Percentiles rank a stretch among this genome's conserved stretches.
Conservation (phyloP, 2,329 filamentous ascomycete species). For the Sarocladium strictum region DNA sequence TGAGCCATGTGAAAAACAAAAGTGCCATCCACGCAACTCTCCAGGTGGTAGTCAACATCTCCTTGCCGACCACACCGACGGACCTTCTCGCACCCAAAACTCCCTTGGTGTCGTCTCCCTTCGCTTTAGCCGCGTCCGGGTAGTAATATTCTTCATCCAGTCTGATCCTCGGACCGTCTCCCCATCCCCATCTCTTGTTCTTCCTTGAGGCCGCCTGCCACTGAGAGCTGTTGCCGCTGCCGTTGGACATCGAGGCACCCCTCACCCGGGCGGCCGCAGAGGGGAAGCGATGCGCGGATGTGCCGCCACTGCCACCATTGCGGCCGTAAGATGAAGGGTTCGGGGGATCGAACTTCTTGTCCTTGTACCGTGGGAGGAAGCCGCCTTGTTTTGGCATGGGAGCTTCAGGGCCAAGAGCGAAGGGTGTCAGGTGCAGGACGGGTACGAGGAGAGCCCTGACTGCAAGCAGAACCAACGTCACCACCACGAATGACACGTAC, state of each 20-base stretch:
- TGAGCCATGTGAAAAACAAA: constrained; percentile 60
- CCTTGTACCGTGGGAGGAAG: constrained; percentile 30
- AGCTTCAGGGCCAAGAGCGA: constrained; percentile 41
- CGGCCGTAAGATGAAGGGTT: constrained; percentile 13
- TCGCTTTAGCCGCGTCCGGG: constrained; percentile 25
- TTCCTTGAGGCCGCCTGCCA: constrained; percentile 20
- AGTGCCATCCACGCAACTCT: constrained; percentile 59
- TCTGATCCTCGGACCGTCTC: constrained; percentile 44
- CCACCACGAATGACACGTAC: constrained; percentile 60
- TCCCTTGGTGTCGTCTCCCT: constrained; percentile 13
- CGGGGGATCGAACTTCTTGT: constrained; percentile 40
- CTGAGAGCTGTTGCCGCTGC: constrained; percentile 16
- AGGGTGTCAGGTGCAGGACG: constrained; percentile 45
- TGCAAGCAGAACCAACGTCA: constrained; percentile 44
- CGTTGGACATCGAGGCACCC: constrained; percentile 38
- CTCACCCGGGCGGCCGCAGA: constrained; percentile 25
- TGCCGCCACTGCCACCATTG: constrained; percentile 11
- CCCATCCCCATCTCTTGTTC: constrained; percentile 29
- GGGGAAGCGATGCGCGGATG: constrained; percentile 22
- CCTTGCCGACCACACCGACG: constrained; percentile 44
- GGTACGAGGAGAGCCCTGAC: constrained; percentile 53
- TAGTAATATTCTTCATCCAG: constrained; percentile 45
- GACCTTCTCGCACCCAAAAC: constrained; percentile 23
- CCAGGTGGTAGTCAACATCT: constrained; percentile 57
- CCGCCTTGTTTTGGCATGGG: constrained; percentile 20